Evolutionary conservation across 2,329 filamentous ascomycete species (phyloP), one percentile per base, ranked within the genome.

Genomic region (Aspergillus eucalypticola): DNA sequence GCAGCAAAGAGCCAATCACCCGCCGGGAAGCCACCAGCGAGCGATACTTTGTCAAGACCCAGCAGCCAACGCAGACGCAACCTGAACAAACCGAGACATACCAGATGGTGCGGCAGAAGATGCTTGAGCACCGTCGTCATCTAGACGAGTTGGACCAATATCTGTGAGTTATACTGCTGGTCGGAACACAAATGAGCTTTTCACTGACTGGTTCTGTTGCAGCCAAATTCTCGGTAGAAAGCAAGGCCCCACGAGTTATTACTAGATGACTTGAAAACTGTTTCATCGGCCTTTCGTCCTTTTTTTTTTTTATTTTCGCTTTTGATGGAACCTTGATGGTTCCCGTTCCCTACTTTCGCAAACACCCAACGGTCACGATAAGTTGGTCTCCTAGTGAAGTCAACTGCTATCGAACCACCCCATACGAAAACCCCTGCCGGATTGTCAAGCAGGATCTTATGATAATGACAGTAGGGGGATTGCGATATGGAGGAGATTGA

Each of bases 101-200:
- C 8, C 41, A 62, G 1, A 8, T 48, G 1, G 58, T 72, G 11
- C 65, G 64, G 2, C 27, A 44, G 29, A 69, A 69, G 52, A 25
- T 72, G 59, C 60, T 63, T 57, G 67, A 71, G 44, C 64, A 66
- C 23, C 64, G 63, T 13, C 63, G 64, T n/a, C 64, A 68, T 25
- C 66, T 70, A 32, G 64, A 70, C 2, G 70, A 70, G 39, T 54
- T 72, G 5, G 70, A 73, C 29, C 65, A 68, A 19, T 62, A 69
- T 23, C 44, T 71, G 71, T 73, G 60, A 41, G 70, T 62, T 54
- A 3, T 23, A 4, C 10, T 25, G 19, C 15, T 27, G 3, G 15
- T 11, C 42, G 7, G 1, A 25, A 29, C 13, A 21, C 13, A 19
- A 3, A 3, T 3, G 38, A 52, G 5, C 11, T n/a, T 27, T 32